These are phyloP conservation scores for Oryza brachyantha DNA, from an alignment of 176 grass and related monocot species.

Conservation along the genomic window DNA sequence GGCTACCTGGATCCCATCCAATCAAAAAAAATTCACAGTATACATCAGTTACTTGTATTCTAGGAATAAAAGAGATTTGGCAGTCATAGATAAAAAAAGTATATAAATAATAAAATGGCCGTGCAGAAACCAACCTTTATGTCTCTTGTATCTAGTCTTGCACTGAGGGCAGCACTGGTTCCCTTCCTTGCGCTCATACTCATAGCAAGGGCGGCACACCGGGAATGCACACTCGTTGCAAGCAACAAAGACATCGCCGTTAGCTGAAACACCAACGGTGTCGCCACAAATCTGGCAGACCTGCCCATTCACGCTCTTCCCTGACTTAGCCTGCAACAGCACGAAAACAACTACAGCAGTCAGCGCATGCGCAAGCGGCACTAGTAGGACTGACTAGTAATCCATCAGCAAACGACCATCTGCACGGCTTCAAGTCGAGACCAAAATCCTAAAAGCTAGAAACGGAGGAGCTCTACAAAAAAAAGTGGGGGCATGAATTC, in stretches of 20 bases:
- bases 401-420: neutral
- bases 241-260: conserved; percentile 85
- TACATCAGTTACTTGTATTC: conserved; percentile 2
- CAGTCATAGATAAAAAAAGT: neutral
- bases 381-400: neutral
- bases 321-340: conserved; percentile 63
- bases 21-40: neutral
- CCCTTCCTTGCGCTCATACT: conserved; percentile 97
- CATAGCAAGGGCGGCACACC: conserved; percentile 96
- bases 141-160: conserved; percentile 99
- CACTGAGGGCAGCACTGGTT: conserved; percentile 97
- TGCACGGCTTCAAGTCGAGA: neutral
- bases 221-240: conserved; percentile 99
- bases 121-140: conserved; percentile 60
- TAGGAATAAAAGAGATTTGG: neutral
- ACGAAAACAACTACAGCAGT: neutral
- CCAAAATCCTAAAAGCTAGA: neutral
- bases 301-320: conserved; percentile 54
- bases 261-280: conserved; percentile 70
- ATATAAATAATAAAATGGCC: neutral
- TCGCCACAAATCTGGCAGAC: conserved; percentile 97
- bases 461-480: neutral
- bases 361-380: conserved; percentile 13
- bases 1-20: conserved; percentile 63
- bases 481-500: neutral